phyloP scores from a whole-genome alignment of 2,329 filamentous ascomycete species.

The Colletotrichum cordylinicola region DNA sequence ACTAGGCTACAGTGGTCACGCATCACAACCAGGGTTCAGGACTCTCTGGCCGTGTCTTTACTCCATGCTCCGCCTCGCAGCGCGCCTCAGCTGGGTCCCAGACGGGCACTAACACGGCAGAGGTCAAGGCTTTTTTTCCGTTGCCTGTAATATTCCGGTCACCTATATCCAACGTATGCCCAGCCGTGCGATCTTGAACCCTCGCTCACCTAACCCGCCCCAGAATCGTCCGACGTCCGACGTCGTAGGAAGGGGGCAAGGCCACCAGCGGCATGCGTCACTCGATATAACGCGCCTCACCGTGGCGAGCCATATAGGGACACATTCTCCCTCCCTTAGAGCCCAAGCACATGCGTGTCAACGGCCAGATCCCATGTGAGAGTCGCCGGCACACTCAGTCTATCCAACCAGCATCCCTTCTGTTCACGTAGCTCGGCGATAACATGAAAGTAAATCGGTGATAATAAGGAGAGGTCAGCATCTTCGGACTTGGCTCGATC shows the following conservation, averaged over 20 bases:
- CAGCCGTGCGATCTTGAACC: not conserved
- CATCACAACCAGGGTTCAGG: not conserved
- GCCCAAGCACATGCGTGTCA: not conserved
- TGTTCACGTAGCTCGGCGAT: not conserved
- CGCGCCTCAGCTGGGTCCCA: not conserved
- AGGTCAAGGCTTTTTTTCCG: not conserved
- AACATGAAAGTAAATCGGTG: not conserved
- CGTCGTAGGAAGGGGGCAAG: not conserved
- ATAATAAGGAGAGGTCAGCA: not conserved
- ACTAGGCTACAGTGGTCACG: not conserved
- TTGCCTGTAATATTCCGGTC: not conserved
- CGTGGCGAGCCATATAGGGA: not conserved
- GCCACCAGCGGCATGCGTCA: not conserved
- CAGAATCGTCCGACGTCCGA: not conserved
- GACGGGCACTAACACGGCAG: not conserved
- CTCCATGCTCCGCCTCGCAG: not conserved
- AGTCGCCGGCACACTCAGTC: not conserved
- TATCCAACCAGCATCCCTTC: not conserved
- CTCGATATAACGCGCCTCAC: not conserved
- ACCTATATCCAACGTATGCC: not conserved
- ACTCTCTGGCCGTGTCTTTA: not conserved
- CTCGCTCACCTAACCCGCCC: not conserved
- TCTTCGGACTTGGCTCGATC: not conserved
- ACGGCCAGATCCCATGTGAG: not conserved
- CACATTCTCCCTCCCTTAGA: not conserved